A percentile compares a stretch with the other conserved stretches of the same genome.
These are phyloP conservation scores for Candida ficus DNA, from an alignment of 805 yeast genomes.

Conservation along the genomic window DNA sequence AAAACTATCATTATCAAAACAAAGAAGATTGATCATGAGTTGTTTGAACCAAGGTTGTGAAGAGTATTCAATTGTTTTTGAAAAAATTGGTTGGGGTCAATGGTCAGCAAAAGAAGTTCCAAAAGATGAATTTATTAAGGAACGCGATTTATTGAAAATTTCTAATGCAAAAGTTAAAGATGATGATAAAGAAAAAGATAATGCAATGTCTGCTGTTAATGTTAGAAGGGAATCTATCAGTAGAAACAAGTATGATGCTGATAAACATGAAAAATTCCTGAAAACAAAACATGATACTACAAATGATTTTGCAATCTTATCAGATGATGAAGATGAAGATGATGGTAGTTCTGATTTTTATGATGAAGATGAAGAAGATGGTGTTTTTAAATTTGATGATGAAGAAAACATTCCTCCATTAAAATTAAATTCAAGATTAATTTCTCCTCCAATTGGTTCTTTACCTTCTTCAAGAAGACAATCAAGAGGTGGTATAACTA, in stretches of 20 bases:
- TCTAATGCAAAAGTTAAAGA: constrained; percentile 42
- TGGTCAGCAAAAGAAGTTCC: constrained; percentile 72
- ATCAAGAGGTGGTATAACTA: constrained; percentile 20
- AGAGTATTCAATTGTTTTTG: constrained; percentile 56
- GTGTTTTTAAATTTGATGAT: constrained; percentile 31
- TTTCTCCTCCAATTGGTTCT: constrained; percentile 17
- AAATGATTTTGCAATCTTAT: constrained; percentile 25
- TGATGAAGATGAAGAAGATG: constrained; percentile 29
- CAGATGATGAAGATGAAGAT: constrained; percentile 32
- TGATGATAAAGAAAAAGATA: constrained; percentile 13
- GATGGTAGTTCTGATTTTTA: constrained; percentile 24
- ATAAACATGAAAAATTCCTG: constrained; percentile 22
- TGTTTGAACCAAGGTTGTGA: constrained; percentile 74
- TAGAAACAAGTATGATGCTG: constrained; percentile 23
- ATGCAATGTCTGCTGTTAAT: constrained; percentile 14
- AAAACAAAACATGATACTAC: constrained; percentile 20
- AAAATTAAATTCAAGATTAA: constrained; percentile 21
- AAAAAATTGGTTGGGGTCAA: constrained; percentile 97
- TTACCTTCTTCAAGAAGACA: constrained; percentile 16
- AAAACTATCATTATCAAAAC: constrained; percentile 76
- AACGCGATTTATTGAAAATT: constrained; percentile 38
- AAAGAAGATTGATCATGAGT: constrained; percentile 83
- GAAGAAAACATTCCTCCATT: constrained; percentile 28
- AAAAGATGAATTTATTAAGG: constrained; percentile 28
- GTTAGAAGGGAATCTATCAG: constrained; percentile 29